Evolutionary conservation across 306 rosid species (phyloP).

Genomic region (Lotus japonicus): DNA sequence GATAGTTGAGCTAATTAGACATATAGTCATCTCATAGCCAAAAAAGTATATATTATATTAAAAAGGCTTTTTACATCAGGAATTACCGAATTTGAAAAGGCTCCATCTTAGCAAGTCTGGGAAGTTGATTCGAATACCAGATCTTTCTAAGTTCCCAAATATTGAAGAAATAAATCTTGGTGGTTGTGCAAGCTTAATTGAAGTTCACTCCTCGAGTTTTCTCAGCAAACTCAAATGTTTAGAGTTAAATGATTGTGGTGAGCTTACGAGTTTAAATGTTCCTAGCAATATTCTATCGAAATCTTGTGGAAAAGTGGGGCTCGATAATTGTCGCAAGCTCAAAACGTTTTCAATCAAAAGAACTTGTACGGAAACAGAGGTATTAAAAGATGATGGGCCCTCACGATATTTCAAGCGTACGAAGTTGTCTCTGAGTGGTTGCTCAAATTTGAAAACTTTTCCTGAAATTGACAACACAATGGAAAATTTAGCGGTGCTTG

Average conservation of each 20-base stretch:
- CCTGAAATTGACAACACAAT: not conserved
- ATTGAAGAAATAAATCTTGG: constrained; percentile 25
- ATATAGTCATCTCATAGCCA: too few relatives aligned
- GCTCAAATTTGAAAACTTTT: not conserved
- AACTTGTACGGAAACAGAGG: too few relatives aligned
- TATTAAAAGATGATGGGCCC: too few relatives aligned
- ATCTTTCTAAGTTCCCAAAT: constrained; percentile 6
- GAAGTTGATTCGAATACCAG: constrained; percentile 1
- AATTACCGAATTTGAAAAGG: constrained; percentile 22
- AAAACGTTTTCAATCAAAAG: constrained; percentile 1
- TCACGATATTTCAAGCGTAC: too few relatives aligned
- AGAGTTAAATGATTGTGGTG: not conserved
- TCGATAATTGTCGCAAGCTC: not conserved
- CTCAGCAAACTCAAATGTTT: constrained; percentile 21
- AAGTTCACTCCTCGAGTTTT: constrained; percentile 16
- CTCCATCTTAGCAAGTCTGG: not conserved
- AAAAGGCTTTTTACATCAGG: not conserved
- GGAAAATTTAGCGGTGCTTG: not conserved
- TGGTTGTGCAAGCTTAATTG: not conserved
- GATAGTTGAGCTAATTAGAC: too few relatives aligned
- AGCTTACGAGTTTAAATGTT: not conserved
- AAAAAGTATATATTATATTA: too few relatives aligned
- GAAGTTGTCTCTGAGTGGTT: not conserved
- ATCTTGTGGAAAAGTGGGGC: constrained; percentile 10
- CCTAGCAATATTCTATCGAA: constrained; percentile 9